Evolutionary conservation across 2,329 filamentous ascomycete species (phyloP).

Genomic region (Thelonectria rubi): DNA sequence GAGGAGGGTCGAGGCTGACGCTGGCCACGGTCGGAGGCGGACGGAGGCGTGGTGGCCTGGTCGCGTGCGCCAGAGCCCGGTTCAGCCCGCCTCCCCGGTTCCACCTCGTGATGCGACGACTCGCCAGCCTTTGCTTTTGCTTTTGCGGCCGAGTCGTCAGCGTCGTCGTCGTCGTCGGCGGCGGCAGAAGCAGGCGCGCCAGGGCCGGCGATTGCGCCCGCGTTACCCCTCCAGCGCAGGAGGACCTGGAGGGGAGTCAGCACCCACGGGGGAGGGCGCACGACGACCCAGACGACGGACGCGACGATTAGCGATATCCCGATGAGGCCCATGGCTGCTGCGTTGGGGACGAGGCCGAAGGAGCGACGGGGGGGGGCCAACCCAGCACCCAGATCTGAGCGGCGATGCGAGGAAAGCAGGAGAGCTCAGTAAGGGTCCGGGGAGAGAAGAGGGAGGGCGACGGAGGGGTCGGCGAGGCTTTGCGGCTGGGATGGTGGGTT

Average conservation of each 20-base stretch:
- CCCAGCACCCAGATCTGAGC: constrained; percentile 8
- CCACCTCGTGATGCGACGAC: constrained; percentile 38
- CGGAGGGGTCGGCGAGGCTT: constrained; percentile 9
- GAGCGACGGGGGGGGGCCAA: constrained; percentile 12
- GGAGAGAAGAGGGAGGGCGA: background rate
- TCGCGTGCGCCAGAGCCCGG: constrained; percentile 28
- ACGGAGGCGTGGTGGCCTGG: constrained; percentile 33
- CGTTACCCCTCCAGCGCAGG: constrained; percentile 35
- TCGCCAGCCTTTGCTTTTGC: constrained; percentile 17
- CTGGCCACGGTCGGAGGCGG: constrained; percentile 27
- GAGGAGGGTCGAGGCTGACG: constrained; percentile 12
- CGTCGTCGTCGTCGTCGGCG: too few relatives aligned
- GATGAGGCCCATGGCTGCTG: constrained; percentile 61
- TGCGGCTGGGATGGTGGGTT: constrained; percentile 35
- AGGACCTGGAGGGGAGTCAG: constrained; percentile 45
- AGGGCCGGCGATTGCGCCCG: constrained; percentile 21
- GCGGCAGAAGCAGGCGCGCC: constrained; percentile 23
- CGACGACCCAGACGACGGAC: constrained; percentile 65
- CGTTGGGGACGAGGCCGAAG: constrained; percentile 9
- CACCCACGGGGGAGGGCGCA: constrained; percentile 61
- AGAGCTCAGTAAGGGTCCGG: constrained; percentile 13
- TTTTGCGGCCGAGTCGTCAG: constrained; percentile 17
- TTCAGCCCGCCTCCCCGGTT: constrained; percentile 38
- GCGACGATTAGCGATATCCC: constrained; percentile 70
- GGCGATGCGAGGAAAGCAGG: constrained; percentile 9